Conservation (phyloP, 192 early-diverging fungal species). For the Mortierella hygrophila region DNA sequence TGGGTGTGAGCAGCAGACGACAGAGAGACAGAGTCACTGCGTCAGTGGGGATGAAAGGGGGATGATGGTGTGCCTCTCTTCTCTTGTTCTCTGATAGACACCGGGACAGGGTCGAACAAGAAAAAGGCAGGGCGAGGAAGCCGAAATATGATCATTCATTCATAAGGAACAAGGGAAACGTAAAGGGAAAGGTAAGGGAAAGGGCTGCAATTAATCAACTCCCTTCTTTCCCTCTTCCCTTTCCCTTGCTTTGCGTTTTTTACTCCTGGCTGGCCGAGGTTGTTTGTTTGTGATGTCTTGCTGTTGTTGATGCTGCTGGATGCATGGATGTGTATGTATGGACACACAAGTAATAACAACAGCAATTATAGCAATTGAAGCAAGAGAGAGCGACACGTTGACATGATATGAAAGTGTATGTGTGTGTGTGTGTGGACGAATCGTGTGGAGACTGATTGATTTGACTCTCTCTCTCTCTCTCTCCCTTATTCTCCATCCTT, state of each 20-base stretch:
- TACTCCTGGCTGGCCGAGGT: background rate
- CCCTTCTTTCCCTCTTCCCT: background rate
- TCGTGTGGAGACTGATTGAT: background rate
- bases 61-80: no score
- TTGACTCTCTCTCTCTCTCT: background rate
- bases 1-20: no score
- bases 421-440: background rate
- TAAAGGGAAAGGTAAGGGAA: background rate
- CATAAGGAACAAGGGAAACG: no score
- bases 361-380: background rate
- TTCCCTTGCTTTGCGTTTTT: background rate
- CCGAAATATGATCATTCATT: no score
- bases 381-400: background rate
- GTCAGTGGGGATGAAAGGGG: no score
- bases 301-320: background rate
- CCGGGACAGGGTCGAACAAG: no score
- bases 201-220: background rate
- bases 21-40: no score
- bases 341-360: background rate
- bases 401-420: background rate
- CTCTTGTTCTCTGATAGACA: no score
- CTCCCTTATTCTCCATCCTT: background rate
- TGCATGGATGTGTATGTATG: background rate
- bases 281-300: no score
- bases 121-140: no score